Evolutionary conservation across 345 rosid species (phyloP).

Genomic region (Salix dunnii): DNA sequence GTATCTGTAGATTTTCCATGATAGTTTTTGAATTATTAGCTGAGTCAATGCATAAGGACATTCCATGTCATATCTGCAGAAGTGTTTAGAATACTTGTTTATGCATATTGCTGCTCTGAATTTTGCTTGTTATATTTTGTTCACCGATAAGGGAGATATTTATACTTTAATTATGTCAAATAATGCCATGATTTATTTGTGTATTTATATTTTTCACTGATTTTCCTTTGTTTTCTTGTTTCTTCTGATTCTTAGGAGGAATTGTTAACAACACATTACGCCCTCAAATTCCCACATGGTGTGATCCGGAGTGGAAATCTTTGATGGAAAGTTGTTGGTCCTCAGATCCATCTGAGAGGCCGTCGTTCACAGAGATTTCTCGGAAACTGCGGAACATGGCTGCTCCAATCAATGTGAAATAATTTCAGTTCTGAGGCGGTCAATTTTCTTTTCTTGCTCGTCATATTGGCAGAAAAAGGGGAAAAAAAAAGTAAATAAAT

Average conservation of each 20-base stretch:
- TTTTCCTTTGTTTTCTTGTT: not conserved
- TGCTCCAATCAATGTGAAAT: slow-evolving; percentile 85
- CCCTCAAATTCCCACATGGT: slow-evolving; percentile 89
- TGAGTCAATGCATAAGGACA: no score
- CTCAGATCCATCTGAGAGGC: slow-evolving; percentile 81
- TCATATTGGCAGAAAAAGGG: slow-evolving; percentile 16
- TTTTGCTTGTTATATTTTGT: not conserved
- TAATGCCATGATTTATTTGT: not conserved
- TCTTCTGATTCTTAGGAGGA: slow-evolving; percentile 55
- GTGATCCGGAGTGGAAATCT: slow-evolving; percentile 96
- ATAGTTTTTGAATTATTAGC: not conserved
- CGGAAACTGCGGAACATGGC: slow-evolving; percentile 93
- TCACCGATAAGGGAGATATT: not conserved
- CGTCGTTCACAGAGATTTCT: slow-evolving; percentile 88
- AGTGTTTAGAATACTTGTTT: not conserved
- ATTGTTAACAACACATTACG: slow-evolving; percentile 91
- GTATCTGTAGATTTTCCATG: not conserved
- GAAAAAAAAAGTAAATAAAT: slow-evolving; percentile 11
- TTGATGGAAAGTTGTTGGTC: slow-evolving; percentile 94
- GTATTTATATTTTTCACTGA: not conserved
- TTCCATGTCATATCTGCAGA: not conserved
- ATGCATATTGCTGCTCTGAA: not conserved
- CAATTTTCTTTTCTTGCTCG: slow-evolving; percentile 10
- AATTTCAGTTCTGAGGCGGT: slow-evolving; percentile 16
- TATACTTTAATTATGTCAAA: not conserved